Evolutionary conservation across 495 filamentous ascomycete genomes (phyloP).

Genomic region (Aspergillus taichungensis): DNA sequence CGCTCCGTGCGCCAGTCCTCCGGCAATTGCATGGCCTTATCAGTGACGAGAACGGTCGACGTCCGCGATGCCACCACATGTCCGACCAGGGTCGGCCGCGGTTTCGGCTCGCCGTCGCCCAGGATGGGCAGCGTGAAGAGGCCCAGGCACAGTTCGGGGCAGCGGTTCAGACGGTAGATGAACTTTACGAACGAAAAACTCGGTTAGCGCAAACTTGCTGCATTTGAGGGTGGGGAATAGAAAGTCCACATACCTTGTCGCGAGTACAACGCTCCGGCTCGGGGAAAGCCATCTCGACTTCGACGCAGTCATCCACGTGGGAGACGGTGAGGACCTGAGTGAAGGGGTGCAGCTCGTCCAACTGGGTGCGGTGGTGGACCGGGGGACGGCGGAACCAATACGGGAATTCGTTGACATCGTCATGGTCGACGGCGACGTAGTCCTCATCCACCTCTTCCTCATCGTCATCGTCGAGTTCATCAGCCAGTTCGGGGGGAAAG

Average conservation of each 20-base stretch:
- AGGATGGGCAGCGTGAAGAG: constrained; percentile 56
- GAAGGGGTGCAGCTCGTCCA: constrained; percentile 55
- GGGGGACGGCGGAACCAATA: constrained; percentile 38
- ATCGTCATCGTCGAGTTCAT: constrained; percentile 24
- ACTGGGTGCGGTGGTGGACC: constrained; percentile 30
- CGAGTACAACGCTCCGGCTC: constrained; percentile 60
- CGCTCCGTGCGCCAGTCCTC: constrained; percentile 48
- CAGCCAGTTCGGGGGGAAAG: constrained; percentile 20
- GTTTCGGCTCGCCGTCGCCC: constrained; percentile 36
- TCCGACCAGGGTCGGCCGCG: constrained; percentile 54
- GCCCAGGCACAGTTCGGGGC: constrained; percentile 72
- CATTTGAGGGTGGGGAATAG: not conserved
- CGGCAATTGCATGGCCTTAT: constrained; percentile 68
- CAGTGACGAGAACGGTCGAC: constrained; percentile 51
- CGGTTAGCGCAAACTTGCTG: not conserved
- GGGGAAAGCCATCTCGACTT: constrained; percentile 70
- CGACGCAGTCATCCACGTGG: constrained; percentile 68
- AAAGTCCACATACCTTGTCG: constrained; percentile 61
- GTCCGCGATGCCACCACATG: constrained; percentile 74
- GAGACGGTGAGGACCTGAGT: constrained; percentile 61
- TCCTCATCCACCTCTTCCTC: constrained; percentile 37
- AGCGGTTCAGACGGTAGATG: constrained; percentile 67
- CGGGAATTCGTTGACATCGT: constrained; percentile 34
- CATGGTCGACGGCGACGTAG: constrained; percentile 36
- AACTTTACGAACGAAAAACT: constrained; percentile 44